Evolutionary conservation across 768 basidiomycete genomes (phyloP).

Genomic region (Tylopilus plumbeoviolaceoides): DNA sequence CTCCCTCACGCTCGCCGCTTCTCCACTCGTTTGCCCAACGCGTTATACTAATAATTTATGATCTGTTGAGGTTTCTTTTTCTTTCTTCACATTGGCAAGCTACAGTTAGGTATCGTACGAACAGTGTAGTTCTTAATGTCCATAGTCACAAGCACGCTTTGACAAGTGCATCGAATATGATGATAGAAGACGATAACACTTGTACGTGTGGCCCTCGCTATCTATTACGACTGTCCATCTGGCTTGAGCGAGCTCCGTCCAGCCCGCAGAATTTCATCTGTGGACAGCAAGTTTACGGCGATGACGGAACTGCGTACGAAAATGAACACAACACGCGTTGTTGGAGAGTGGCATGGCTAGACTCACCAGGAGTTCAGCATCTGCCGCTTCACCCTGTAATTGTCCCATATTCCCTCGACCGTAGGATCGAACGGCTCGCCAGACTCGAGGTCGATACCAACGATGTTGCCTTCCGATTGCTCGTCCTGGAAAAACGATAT

Average conservation of each 20-base stretch:
- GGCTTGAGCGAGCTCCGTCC: conserved; percentile 85
- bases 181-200: conserved; percentile 19
- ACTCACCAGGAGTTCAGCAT: conserved; percentile 95
- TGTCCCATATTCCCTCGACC: conserved; percentile 97
- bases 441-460: conserved; percentile 87
- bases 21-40: conserved; percentile 17
- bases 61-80: conserved; percentile 9
- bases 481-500: conserved; percentile 61
- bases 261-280: conserved; percentile 92
- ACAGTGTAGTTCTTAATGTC: conserved; percentile 30
- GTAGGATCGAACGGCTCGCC: conserved; percentile 97
- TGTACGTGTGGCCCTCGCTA: conserved; percentile 10
- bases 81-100: conserved; percentile 10
- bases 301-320: conserved; percentile 70
- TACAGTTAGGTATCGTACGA: conserved; percentile 22
- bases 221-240: conserved; percentile 56
- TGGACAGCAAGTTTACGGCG: conserved; percentile 90
- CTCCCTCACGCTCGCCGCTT: conserved; percentile 4
- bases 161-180: conserved; percentile 12
- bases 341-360: conserved; percentile 4
- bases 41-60: conserved; percentile 27
- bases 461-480: conserved; percentile 87
- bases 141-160: conserved; percentile 22
- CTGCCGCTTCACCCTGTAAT: conserved; percentile 97
- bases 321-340: conserved; percentile 23